Conservation (phyloP, 805 yeast genomes). For the Candida maesae region DNA sequence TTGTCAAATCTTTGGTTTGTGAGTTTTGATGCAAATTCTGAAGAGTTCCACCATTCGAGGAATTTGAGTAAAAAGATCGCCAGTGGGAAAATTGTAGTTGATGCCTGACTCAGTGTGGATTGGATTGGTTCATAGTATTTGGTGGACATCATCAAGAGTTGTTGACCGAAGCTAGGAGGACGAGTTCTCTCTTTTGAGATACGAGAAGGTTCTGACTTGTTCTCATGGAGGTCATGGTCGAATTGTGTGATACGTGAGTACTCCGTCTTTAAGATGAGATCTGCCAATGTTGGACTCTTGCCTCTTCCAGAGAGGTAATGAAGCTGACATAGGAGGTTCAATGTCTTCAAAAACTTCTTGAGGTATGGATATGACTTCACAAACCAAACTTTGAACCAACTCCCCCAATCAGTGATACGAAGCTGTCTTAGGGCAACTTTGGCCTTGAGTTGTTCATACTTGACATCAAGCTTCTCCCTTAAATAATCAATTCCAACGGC, state of each 20-base stretch:
- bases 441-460: slow-evolving; percentile 62
- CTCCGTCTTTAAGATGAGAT: slow-evolving; percentile 56
- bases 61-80: slow-evolving; percentile 80
- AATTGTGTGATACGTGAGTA: slow-evolving; percentile 42
- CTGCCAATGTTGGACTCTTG: slow-evolving; percentile 60
- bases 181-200: slow-evolving; percentile 9
- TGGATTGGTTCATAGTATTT: slow-evolving; percentile 18
- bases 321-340: slow-evolving; percentile 56
- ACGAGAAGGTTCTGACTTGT: slow-evolving; percentile 1
- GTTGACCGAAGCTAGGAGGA: slow-evolving; percentile 28
- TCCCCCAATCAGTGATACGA: slow-evolving; percentile 19
- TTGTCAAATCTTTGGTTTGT: slow-evolving; percentile 41
- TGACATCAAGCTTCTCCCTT: slow-evolving; percentile 59
- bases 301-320: slow-evolving; percentile 63
- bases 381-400: slow-evolving; percentile 36
- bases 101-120: slow-evolving; percentile 16
- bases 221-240: slow-evolving; percentile 25
- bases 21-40: slow-evolving; percentile 62
- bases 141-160: slow-evolving; percentile 9
- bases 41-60: slow-evolving; percentile 89
- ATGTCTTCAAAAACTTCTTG: slow-evolving; percentile 41
- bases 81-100: slow-evolving; percentile 59
- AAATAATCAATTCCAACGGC: slow-evolving; percentile 66
- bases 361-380: slow-evolving; percentile 60
- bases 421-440: slow-evolving; percentile 49